phyloP scores from a whole-genome alignment of 176 grass and related monocot species.

The Zea luxurians region DNA sequence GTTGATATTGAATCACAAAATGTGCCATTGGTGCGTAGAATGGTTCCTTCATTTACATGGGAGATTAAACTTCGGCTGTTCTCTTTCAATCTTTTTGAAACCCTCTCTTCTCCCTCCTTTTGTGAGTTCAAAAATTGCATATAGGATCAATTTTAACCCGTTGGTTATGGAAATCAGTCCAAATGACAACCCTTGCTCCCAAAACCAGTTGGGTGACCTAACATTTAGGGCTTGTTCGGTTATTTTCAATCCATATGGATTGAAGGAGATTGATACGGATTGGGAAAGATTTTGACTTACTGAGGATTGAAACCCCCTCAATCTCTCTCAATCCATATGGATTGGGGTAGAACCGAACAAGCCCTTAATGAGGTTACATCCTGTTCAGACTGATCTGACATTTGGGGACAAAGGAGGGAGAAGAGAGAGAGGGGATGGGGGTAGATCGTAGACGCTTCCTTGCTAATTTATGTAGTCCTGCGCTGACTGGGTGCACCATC shows the following conservation, averaged over 20 bases:
- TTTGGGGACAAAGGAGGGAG: neutral
- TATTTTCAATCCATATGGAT: too few relatives aligned
- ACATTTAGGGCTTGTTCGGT: too few relatives aligned
- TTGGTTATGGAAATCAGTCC: neutral
- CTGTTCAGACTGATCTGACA: neutral
- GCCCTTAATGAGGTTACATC: neutral
- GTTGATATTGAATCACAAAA: conserved; percentile 77
- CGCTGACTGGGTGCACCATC: neutral
- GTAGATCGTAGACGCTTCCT: neutral
- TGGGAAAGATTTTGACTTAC: too few relatives aligned
- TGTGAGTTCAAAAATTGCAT: neutral
- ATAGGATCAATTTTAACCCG: neutral
- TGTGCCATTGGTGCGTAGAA: conserved; percentile 42
- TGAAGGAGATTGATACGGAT: too few relatives aligned
- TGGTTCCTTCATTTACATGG: neutral
- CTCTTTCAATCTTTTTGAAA: conserved; percentile 8
- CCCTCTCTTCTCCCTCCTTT: neutral
- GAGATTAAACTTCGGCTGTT: conserved; percentile 3
- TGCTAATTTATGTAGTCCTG: neutral
- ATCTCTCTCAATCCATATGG: too few relatives aligned
- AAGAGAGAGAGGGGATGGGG: too few relatives aligned
- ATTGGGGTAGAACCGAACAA: too few relatives aligned
- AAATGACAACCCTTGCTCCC: neutral
- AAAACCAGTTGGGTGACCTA: neutral
- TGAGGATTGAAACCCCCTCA: too few relatives aligned